phyloP scores from a whole-genome alignment of 805 yeast genomes.

The Saccharomycopsis capsularis region DNA sequence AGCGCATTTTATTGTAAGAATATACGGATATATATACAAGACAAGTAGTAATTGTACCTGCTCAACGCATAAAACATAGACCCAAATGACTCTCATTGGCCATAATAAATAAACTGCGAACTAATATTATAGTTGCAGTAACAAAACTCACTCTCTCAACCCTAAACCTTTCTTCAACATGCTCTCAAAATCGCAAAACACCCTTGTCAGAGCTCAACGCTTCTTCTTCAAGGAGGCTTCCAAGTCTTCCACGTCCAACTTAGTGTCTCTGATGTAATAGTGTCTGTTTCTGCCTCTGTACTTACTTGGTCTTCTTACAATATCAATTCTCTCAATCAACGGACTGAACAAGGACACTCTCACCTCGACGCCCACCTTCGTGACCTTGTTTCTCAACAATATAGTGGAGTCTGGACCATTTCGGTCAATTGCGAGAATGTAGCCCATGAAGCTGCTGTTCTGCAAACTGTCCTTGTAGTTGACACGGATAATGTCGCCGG shows the following conservation, averaged over 20 bases:
- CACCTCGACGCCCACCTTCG: conserved; percentile 79
- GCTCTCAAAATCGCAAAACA: too few species aligned
- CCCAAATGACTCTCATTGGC: too few species aligned
- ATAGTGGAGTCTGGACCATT: conserved; percentile 66
- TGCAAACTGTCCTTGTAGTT: conserved; percentile 51
- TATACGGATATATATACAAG: too few species aligned
- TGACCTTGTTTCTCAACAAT: conserved; percentile 74
- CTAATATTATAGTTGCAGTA: too few species aligned
- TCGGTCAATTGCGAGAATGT: conserved; percentile 69
- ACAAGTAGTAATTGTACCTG: too few species aligned
- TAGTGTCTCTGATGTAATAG: conserved; percentile 78
- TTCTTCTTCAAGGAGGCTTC: conserved; percentile 2
- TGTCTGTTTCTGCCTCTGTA: conserved; percentile 79
- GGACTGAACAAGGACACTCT: conserved; percentile 80
- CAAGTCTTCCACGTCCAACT: conserved; percentile 62
- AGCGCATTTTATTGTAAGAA: too few species aligned
- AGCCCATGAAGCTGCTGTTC: conserved; percentile 68
- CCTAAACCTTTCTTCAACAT: too few species aligned
- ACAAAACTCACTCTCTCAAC: too few species aligned
- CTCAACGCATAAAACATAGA: too few species aligned
- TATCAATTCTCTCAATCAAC: conserved; percentile 64
- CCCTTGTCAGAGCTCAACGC: background rate
- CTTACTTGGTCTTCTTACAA: conserved; percentile 64
- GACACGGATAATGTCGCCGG: conserved; percentile 80
- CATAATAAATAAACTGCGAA: too few species aligned